A percentile compares a stretch with the other conserved stretches of the same genome.
These are phyloP conservation scores for Alloascoidea hylecoeti DNA, from an alignment of 805 yeast genomes.

Conservation along the genomic window DNA sequence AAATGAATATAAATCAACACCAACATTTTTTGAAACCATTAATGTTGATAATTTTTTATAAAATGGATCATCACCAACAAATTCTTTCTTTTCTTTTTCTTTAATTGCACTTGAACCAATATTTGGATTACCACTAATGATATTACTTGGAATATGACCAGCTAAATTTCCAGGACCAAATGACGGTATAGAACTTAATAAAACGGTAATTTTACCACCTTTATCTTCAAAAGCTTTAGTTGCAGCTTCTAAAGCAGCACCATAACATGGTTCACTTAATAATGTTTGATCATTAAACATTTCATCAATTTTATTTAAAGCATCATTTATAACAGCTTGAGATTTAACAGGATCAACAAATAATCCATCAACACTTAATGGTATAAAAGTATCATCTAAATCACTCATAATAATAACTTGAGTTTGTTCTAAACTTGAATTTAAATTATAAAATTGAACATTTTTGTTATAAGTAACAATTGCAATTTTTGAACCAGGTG, in stretches of 20 bases:
- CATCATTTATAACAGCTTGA: constrained; percentile 45
- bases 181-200: constrained; percentile 59
- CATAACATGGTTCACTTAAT: constrained; percentile 53
- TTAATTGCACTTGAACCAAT: constrained; percentile 11
- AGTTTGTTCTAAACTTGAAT: constrained; percentile 38
- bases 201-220: constrained; percentile 72
- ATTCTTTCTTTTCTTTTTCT: constrained; percentile 32
- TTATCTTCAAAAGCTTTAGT: constrained; percentile 35
- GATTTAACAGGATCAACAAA: constrained; percentile 71
- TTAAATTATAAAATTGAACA: constrained; percentile 60
- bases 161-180: constrained; percentile 60
- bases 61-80: constrained; percentile 45
- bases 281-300: constrained; percentile 23
- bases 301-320: constrained; percentile 47
- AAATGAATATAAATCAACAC: constrained; percentile 64
- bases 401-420: constrained; percentile 53
- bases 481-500: constrained; percentile 39
- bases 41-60: constrained; percentile 47
- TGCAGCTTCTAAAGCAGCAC: constrained; percentile 67
- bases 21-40: constrained; percentile 43
- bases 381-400: constrained; percentile 68
- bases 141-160: constrained; percentile 12
- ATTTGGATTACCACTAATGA: neutral
- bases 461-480: constrained; percentile 65
- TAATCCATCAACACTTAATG: constrained; percentile 51